A percentile compares a stretch with the other conserved stretches of the same genome.
phyloP scores from a whole-genome alignment of 352 stramenopile species.

The Nothophytophthora sp. region DNA sequence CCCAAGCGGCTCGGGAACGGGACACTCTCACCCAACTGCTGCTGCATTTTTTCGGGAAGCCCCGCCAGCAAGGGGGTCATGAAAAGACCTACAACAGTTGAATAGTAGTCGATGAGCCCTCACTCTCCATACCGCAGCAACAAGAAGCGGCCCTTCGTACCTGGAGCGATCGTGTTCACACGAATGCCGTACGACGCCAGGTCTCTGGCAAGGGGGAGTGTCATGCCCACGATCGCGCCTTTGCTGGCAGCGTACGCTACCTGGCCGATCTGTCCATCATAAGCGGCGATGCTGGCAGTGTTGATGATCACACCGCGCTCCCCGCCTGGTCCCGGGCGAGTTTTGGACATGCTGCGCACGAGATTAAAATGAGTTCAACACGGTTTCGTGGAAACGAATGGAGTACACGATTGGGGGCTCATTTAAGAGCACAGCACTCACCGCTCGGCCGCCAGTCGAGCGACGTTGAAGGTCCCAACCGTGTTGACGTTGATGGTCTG shows the following conservation, averaged over 20 bases:
- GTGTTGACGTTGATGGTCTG: constrained; percentile 97
- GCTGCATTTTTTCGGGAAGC: constrained; percentile 94
- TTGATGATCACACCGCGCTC: constrained; percentile 98
- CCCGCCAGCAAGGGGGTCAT: constrained; percentile 95
- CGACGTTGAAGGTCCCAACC: constrained; percentile 98
- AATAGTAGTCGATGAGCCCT: neutral
- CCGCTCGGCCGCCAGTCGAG: constrained; percentile 93
- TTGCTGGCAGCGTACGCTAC: constrained; percentile 97
- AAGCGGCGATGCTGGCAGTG: constrained; percentile 97
- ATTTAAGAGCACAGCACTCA: constrained; percentile 25
- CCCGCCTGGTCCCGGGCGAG: constrained; percentile 61
- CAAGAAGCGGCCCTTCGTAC: no score
- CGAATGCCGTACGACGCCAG: constrained; percentile 93
- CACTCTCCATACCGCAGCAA: neutral
- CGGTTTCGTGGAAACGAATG: no score
- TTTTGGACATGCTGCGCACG: constrained; percentile 84
- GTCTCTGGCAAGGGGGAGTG: constrained; percentile 95
- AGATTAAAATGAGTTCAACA: constrained; percentile 2
- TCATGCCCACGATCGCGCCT: constrained; percentile 96
- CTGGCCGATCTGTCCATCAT: constrained; percentile 97
- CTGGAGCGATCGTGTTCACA: constrained; percentile 97
- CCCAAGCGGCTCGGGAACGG: constrained; percentile 96
- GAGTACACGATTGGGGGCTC: no score
- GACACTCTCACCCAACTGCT: constrained; percentile 92
- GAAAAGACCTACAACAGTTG: constrained; percentile 92